phyloP scores from a whole-genome alignment of 2,329 filamentous ascomycete species.

The Aotearoamyces nothofagi region DNA sequence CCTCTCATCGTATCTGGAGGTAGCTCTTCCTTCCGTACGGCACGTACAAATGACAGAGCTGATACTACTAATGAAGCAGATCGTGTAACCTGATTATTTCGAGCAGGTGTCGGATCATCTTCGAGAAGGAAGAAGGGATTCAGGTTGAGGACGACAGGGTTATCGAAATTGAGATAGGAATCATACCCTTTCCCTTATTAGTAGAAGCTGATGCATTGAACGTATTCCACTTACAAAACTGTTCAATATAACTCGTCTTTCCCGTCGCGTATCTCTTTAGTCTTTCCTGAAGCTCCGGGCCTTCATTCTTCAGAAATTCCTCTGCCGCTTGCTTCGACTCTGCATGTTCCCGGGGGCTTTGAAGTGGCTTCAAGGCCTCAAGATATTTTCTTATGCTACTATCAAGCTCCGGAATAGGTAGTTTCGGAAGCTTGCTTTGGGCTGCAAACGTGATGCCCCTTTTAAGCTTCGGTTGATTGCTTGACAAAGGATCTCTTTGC shows the following conservation, averaged over 20 bases:
- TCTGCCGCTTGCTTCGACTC: slow-evolving; percentile 69
- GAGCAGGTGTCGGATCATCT: slow-evolving; percentile 89
- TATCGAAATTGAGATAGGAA: slow-evolving; percentile 95
- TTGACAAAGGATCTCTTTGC: slow-evolving; percentile 29
- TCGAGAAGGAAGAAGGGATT: slow-evolving; percentile 97
- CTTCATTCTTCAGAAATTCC: slow-evolving; percentile 71
- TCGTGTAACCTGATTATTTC: slow-evolving; percentile 91
- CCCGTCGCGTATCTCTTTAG: slow-evolving; percentile 80
- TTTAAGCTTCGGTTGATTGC: slow-evolving; percentile 31
- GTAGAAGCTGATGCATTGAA: background rate
- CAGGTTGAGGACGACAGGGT: slow-evolving; percentile 90
- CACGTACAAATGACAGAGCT: slow-evolving; percentile 79
- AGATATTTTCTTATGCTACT: slow-evolving; percentile 67
- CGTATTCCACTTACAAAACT: slow-evolving; percentile 63
- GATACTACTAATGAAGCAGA: slow-evolving; percentile 87
- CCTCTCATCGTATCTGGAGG: slow-evolving; percentile 76
- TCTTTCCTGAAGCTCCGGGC: slow-evolving; percentile 73
- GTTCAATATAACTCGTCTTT: slow-evolving; percentile 93
- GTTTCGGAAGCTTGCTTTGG: slow-evolving; percentile 77
- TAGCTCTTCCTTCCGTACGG: slow-evolving; percentile 83
- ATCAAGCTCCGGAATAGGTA: slow-evolving; percentile 84
- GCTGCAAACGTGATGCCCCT: slow-evolving; percentile 72
- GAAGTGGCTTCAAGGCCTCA: slow-evolving; percentile 63
- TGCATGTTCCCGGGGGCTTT: slow-evolving; percentile 64
- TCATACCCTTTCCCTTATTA: slow-evolving; percentile 62